These are phyloP conservation scores for Pinus taeda DNA, from an alignment of 75 land plant species.

Conservation along the genomic window DNA sequence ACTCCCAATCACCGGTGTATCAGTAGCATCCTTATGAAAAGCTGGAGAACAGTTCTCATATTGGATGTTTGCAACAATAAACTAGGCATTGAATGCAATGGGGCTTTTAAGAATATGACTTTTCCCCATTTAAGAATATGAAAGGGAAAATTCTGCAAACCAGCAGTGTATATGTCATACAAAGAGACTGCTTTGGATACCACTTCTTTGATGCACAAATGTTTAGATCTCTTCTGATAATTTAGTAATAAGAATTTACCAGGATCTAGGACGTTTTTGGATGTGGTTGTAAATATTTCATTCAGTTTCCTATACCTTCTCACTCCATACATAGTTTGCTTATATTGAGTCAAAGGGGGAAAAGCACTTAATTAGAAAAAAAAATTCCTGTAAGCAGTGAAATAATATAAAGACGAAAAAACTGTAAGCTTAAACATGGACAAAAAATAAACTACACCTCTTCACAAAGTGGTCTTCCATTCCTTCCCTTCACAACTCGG, in stretches of 20 bases:
- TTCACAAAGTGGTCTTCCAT: slow-evolving; percentile 73
- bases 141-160: background rate
- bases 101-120: background rate
- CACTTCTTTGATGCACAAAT: background rate
- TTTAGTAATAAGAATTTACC: too few species aligned
- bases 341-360: too few species aligned
- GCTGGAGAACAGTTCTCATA: background rate
- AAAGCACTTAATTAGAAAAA: background rate
- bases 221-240: background rate
- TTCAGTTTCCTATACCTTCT: background rate
- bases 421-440: background rate
- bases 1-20: background rate
- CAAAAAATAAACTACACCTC: slow-evolving; percentile 39
- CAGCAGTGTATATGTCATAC: background rate
- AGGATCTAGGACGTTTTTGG: background rate
- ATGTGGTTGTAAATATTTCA: background rate
- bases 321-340: background rate
- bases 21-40: slow-evolving; percentile 1
- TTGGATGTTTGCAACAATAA: background rate
- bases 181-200: background rate
- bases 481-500: slow-evolving; percentile 75
- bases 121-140: background rate
- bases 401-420: background rate
- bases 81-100: background rate
- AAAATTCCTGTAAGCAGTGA: background rate